These are phyloP conservation scores for Penstemon newberryi DNA, from an alignment of 257 asterid species.

Conservation along the genomic window DNA sequence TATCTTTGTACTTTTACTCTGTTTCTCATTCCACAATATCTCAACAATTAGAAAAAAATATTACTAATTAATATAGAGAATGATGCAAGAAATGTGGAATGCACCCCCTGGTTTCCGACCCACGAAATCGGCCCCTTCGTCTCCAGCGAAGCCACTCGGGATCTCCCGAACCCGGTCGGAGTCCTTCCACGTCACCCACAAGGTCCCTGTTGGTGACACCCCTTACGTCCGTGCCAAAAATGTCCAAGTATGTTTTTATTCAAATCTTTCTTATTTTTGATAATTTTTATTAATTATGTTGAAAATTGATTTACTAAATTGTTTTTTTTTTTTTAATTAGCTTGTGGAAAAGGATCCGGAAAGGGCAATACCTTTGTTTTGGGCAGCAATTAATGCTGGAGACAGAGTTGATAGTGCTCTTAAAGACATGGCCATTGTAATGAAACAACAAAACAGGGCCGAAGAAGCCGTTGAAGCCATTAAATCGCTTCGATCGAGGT, in stretches of 20 bases:
- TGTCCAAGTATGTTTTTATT: conserved; percentile 64
- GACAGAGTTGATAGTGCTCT: conserved; percentile 98
- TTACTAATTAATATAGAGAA: conserved; percentile 25
- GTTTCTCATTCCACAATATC: background rate
- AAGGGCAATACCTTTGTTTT: conserved; percentile 83
- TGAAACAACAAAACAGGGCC: conserved; percentile 97
- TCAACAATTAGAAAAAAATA: conserved; percentile 23
- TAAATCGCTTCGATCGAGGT: conserved; percentile 73
- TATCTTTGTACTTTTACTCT: background rate
- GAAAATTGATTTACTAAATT: background rate
- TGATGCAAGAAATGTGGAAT: conserved; percentile 90
- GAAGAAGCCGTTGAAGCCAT: conserved; percentile 97
- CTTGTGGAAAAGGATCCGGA: conserved; percentile 98
- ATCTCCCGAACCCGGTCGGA: conserved; percentile 73
- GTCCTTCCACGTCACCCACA: conserved; percentile 71
- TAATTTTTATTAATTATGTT: background rate
- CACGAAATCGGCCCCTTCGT: conserved; percentile 85
- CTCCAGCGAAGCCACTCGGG: conserved; percentile 89
- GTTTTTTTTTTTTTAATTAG: conserved; percentile 30
- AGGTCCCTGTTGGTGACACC: conserved; percentile 90
- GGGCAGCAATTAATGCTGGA: conserved; percentile 99
- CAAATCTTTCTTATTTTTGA: background rate
- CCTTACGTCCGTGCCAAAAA: conserved; percentile 95
- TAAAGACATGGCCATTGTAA: conserved; percentile 97
- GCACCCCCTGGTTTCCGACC: conserved; percentile 89